Base-by-base conservation (phyloP, 2,329 filamentous ascomycete genomes). In the Exophiala spinifera region DNA sequence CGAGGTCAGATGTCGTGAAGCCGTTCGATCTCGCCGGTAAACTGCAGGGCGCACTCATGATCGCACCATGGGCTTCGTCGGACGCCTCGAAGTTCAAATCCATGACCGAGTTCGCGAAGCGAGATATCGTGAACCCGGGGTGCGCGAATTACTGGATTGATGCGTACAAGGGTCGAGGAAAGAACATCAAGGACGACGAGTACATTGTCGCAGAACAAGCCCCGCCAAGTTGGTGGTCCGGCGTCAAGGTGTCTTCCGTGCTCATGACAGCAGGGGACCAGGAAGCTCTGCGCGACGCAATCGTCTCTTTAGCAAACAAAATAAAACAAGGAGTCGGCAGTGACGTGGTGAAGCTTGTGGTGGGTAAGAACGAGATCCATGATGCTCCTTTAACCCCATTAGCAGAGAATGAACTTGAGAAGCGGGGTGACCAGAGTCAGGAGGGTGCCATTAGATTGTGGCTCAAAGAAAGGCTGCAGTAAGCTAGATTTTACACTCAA, bases 61-160 rank as follows among this genome's bases (percentile, higher is more conserved):
- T 85, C 51, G 77, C 76, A 0, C 83, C 83, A 0, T 86, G 83
- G 82, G 72, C 75, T 2, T 74, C 74, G 0, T 77, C 84, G 53
- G 70, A 73, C 25, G 72, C 70, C 1, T 50, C 47, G 2, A 47
- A 51, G 15, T 60, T 55, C 33, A 52, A 47, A n/a, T 50, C 42
- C 14, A 56, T 58, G 49, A 43, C 19, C 13, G 21, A 49, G 31
- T 45, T 43, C 17, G 23, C 20, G 14, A 23, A 51, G 6, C 28
- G 42, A 3, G 59, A 61, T 34, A 40, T 53, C 28, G 45, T 58
- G 8, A 49, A 51, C n/a, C 7, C 34, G 6, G 44, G 14, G 4
- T 45, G 28, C 28, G 51, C 52, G 10, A 44, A 53, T 15, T 54
- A 59, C 33, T 59, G 52, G 52, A 49, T 49, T 23, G 45, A 40